Percentiles rank a stretch among this genome's conserved stretches.
Evolutionary conservation across 306 rosid genomes (phyloP).

Genomic region (Cicer bijugum): DNA sequence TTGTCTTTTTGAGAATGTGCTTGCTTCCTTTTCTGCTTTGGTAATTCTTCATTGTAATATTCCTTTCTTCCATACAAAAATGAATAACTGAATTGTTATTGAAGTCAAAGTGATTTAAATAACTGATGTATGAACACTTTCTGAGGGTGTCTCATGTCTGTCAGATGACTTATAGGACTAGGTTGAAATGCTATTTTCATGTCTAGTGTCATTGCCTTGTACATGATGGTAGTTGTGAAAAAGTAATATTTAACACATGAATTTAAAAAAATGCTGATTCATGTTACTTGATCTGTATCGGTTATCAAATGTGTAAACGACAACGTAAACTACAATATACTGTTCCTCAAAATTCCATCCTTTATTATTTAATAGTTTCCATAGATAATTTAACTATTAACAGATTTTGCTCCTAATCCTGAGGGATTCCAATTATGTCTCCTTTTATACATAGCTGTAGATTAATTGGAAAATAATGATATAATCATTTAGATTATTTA

Average conservation of each 20-base stretch:
- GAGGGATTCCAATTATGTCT: not conserved
- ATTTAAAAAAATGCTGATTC: not conserved
- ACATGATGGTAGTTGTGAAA: not conserved
- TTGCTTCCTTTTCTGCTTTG: slow-evolving; percentile 33
- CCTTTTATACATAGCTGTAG: not conserved
- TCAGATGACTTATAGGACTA: not conserved
- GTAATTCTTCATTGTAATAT: slow-evolving; percentile 24
- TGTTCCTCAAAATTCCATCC: not conserved
- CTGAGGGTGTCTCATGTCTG: slow-evolving; percentile 14
- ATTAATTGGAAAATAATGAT: not conserved
- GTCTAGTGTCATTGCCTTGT: slow-evolving; percentile 8
- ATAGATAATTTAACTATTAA: not conserved
- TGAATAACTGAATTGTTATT: slow-evolving; percentile 27
- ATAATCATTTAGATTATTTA: not conserved
- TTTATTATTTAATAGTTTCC: not conserved
- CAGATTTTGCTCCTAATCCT: not conserved
- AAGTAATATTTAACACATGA: not conserved
- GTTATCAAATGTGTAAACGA: not conserved
- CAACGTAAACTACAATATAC: not conserved
- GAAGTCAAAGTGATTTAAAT: slow-evolving; percentile 33
- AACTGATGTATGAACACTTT: slow-evolving; percentile 12
- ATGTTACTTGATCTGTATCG: not conserved
- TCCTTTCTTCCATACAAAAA: not conserved
- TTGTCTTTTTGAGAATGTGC: slow-evolving; percentile 27
- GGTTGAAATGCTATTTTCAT: slow-evolving; percentile 42